Base-by-base conservation (phyloP, 805 yeast species). In the Myxozyma neotropica region DNA sequence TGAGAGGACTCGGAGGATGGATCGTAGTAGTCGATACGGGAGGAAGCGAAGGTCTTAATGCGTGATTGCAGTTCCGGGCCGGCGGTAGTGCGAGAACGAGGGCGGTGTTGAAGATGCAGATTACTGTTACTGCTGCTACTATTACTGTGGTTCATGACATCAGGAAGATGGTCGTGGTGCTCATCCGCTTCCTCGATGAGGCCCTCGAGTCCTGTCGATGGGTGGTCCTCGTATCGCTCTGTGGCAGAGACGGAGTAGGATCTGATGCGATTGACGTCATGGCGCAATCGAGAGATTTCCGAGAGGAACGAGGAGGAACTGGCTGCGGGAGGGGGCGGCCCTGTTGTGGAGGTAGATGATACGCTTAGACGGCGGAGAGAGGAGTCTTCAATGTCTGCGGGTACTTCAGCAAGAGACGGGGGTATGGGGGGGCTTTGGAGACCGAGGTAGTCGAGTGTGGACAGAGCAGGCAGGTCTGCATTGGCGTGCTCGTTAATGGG, bases 401-500 rank as follows among this genome's bases (percentile, higher is more conserved):
- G 38, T 43, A 33, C 27, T 57, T 27, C 56, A 17, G 49, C 43
- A 24, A 39, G 50, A 43, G 33, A 17, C 15, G 52, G 4, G 43
- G 31, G 55, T 23, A 33, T 38, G 8, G 56, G 53, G 4, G 66
- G 21, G 50, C 45, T 53, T 12, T 63, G 67, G 15, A 64, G 61
- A 26, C 67, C 67, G 12, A 64, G 58, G 26, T 64, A 64, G 46
- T 64, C 67, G n/a, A 64, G 53, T 7, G 67, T 64, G 17, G 60
- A 49, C 29, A 64, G 47, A 21, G 65, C 61, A 21, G 65, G 60
- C 31, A 48, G 67, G 26, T 45, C 60, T 5, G 33, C 17, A 12
- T 36, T 27, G 33, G 15, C 15, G 26, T 2, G 15, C 10, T 15
- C 43, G 21, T 36, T 15, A 12, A 36, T 12, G 52, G 52, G 42